Evolutionary conservation across 169 alveolate genomes (phyloP), one percentile per base, ranked within the genome.

Genomic region (Blepharisma undulans): DNA sequence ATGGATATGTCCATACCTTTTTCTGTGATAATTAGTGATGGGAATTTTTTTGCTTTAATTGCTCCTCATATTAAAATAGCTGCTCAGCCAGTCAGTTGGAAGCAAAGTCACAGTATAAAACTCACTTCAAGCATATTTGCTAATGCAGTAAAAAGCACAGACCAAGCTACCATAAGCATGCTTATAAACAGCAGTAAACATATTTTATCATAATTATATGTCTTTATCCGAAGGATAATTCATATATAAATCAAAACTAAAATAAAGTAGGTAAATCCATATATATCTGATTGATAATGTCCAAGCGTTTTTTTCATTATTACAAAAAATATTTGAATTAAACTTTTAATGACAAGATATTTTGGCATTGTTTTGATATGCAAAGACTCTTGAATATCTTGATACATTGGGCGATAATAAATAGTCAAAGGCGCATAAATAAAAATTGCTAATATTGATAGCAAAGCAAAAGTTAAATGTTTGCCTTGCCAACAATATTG

Each of bases 351-450:
- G 4, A 84, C 8, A n/a, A 32, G 25, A 8, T 48, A 84, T n/a
- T 30, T 84, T 22, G 72, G 89, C 22, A 32, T 48, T 22, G 72
- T 22, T 84, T 84, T 84, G 8, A 84, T 60, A 84, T 84, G 33
- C 36, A 84, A 60, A 34, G 74, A 25, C 0, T 2, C 60, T 84
- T 84, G 89, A 0, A 14, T 22, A 6, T 48, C 77, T n/a, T 84
- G 77, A 72, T 76, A 84, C 25, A 84, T 34, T 32, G 89, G 89
- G n/a, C 89, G 2, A 76, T 32, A 33, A 29, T 84, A 84, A 21
- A 84, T 14, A 18, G 77, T n/a, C 7, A 59, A 48, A 60, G 89
- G 89, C 60, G 27, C 6, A 74, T 74, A 74, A 74, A 74, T 74
- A 74, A 74, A 74, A 7, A 74, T 29, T 25, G 12, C 80, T 4